Base-by-base conservation (phyloP, 306 rosid species). In the Vicia villosa region DNA sequence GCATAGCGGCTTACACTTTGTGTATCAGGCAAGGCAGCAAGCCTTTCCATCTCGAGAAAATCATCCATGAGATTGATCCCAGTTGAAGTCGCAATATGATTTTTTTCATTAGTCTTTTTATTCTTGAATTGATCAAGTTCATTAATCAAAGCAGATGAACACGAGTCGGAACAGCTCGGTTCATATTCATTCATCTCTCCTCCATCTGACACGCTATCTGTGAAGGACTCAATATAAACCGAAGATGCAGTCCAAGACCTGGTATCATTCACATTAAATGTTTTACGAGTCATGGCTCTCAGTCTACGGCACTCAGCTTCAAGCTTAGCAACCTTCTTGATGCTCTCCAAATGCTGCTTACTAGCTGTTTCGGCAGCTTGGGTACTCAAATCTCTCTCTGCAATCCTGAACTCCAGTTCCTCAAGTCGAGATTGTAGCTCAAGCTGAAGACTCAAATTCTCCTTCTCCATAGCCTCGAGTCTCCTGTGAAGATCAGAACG, bases 41-140 rank as follows among this genome's bases (percentile, higher is more conserved):
- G 84, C 79, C 69, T 86, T 78, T 91, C 97, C 97, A 91, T 91
- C 82, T 91, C 97, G 59, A 88, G 90, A 77, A 91, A 91, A 76
- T 91, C 97, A 69, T 91, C 97, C 97, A 91, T 88, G 88, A 88
- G 88, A 78, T 81, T 74, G 83, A 90, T 88, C 68, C 84, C 92
- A 8, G 49, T 70, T 12, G 89, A 80, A 76, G 89, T 81, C 45
- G 46, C 87, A 68, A 58, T 74, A 42, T 14, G 63, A 54, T 46
- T 74, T 68, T 76, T 79, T 43, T 70, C 79, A 19, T 21, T 22
- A 38, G 62, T 40, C 74, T 75, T 86, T 42, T 66, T 75, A 8
- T 76, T 83, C 75, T 76, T 80, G 43, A 66, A 73, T 8, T 73
- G 85, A 75, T 64, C 84, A 70, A 34, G 57, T 78, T 83, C 79